Evolutionary conservation across 495 filamentous ascomycete species (phyloP).

Genomic region (Cetradonia linearis): DNA sequence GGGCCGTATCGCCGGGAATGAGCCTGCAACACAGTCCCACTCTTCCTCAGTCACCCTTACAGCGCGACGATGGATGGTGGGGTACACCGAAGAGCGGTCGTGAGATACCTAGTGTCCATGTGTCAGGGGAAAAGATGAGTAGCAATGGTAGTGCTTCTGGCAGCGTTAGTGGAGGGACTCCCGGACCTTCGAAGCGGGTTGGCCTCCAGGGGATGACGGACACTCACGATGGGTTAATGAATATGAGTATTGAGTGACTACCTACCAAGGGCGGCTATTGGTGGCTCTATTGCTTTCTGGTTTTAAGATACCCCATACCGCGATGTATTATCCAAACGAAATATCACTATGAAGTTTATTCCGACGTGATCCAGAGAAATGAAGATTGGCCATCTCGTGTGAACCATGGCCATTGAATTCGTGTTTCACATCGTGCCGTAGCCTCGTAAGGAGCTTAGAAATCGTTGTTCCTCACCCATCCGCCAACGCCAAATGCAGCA

Average conservation of each 20-base stretch:
- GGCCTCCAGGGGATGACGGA: constrained; percentile 94
- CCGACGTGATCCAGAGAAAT: neutral
- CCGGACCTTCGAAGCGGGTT: constrained; percentile 52
- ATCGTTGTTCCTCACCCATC: neutral
- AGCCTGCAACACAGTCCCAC: constrained; percentile 83
- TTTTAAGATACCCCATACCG: constrained; percentile 33
- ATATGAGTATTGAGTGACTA: constrained; percentile 79
- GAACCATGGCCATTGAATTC: neutral
- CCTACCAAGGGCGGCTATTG: constrained; percentile 12
- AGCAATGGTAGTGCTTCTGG: constrained; percentile 33
- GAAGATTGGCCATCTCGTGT: neutral
- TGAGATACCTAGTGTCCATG: constrained; percentile 41
- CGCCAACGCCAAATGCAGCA: neutral
- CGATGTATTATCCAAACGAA: neutral
- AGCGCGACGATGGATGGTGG: constrained; percentile 62
- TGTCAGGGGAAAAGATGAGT: constrained; percentile 41
- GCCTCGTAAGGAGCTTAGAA: neutral
- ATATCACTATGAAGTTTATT: neutral
- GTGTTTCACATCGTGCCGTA: neutral
- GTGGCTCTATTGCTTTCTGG: constrained; percentile 73
- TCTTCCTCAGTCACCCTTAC: constrained; percentile 65
- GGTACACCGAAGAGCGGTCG: constrained; percentile 52
- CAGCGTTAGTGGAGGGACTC: constrained; percentile 28
- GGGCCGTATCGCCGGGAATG: constrained; percentile 87
- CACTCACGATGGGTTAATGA: constrained; percentile 91